Evolutionary conservation across 495 filamentous ascomycete genomes (phyloP).

Genomic region (Xylaria sp.): DNA sequence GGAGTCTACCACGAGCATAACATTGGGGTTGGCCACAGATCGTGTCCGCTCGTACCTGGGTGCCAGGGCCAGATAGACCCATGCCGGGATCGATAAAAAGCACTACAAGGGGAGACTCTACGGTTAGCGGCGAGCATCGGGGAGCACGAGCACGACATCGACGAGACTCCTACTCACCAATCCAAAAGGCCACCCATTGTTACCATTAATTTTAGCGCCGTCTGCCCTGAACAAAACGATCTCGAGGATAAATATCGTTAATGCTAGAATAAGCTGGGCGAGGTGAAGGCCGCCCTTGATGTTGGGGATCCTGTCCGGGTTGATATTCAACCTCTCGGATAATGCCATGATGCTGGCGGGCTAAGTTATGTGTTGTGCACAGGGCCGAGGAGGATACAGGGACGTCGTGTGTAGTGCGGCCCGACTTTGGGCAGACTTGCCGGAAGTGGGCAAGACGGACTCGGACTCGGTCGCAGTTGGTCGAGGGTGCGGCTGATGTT

Average conservation of each 20-base stretch:
- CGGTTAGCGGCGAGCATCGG: neutral
- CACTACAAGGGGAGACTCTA: constrained; percentile 59
- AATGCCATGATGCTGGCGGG: constrained; percentile 34
- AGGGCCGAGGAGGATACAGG: constrained; percentile 8
- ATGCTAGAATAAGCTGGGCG: constrained; percentile 69
- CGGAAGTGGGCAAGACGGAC: neutral
- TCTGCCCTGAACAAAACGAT: constrained; percentile 74
- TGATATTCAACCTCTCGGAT: constrained; percentile 54
- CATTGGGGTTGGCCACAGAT: constrained; percentile 82
- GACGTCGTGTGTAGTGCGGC: neutral
- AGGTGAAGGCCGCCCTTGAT: constrained; percentile 64
- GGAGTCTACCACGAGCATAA: constrained; percentile 75
- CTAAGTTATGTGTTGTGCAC: constrained; percentile 19
- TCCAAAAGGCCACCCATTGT: constrained; percentile 76
- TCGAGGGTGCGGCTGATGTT: constrained; percentile 5
- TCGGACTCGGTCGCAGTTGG: neutral
- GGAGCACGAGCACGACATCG: constrained; percentile 13
- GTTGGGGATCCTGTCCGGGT: constrained; percentile 59
- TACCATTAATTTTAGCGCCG: constrained; percentile 67
- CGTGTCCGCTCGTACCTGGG: constrained; percentile 84
- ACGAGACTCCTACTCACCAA: constrained; percentile 63
- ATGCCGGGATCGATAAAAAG: constrained; percentile 81
- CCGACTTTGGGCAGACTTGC: neutral
- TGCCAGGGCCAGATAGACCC: constrained; percentile 83
- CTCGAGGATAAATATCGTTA: constrained; percentile 74